A percentile compares a stretch with the other conserved stretches of the same genome.
Conservation (phyloP, 805 yeast genomes). For the Cyberlindnera euphorbiae region DNA sequence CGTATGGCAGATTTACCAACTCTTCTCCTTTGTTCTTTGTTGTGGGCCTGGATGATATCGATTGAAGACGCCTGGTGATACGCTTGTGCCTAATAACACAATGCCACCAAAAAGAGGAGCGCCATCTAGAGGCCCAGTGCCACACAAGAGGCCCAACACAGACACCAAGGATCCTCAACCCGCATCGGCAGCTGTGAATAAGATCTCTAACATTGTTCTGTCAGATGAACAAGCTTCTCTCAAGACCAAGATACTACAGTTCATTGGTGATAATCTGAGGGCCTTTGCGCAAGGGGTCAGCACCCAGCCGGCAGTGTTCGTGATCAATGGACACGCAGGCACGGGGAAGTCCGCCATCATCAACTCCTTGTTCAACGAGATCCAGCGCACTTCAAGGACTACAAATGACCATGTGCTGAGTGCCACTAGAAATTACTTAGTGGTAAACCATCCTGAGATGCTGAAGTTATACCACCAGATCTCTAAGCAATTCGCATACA, state of each 20-base stretch:
- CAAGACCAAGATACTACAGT: slow-evolving; percentile 27
- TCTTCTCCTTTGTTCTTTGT: background rate
- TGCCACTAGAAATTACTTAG: slow-evolving; percentile 33
- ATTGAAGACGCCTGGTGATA: too few relatives aligned
- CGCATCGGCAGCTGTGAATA: slow-evolving; percentile 30
- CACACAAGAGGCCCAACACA: slow-evolving; percentile 7
- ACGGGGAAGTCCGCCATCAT: slow-evolving; percentile 43
- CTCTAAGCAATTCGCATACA: slow-evolving; percentile 32
- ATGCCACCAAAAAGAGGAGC: background rate
- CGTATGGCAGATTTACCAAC: too few relatives aligned
- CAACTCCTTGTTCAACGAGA: slow-evolving; percentile 38
- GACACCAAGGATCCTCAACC: slow-evolving; percentile 2
- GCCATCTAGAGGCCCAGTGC: slow-evolving; percentile 1
- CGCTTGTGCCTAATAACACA: background rate
- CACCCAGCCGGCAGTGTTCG: slow-evolving; percentile 31
- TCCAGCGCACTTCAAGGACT: slow-evolving; percentile 29
- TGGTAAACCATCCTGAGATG: slow-evolving; percentile 47
- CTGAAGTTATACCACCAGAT: slow-evolving; percentile 38
- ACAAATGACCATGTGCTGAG: slow-evolving; percentile 20
- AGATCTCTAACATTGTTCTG: slow-evolving; percentile 31
- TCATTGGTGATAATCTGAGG: slow-evolving; percentile 25
- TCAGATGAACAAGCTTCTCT: slow-evolving; percentile 34
- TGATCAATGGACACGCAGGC: slow-evolving; percentile 45
- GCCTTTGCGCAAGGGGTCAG: background rate
- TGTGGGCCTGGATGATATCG: too few relatives aligned